Evolutionary conservation across 2,329 filamentous ascomycete species (phyloP), one percentile per base, ranked within the genome.

Genomic region (Epichloe uncinata): DNA sequence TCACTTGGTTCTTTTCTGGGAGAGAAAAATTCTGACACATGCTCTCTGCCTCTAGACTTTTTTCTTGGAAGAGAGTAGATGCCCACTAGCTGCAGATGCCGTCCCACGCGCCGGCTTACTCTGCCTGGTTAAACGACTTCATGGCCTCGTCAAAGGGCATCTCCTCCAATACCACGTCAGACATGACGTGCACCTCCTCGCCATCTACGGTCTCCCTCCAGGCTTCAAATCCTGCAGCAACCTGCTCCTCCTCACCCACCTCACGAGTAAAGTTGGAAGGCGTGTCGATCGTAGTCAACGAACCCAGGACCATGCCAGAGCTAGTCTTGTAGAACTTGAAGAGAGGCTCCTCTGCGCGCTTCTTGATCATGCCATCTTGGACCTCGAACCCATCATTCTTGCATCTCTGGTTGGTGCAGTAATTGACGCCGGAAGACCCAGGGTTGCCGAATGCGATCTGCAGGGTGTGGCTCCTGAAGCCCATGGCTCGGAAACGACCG

Each of bases 381-480:
- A 57, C 51, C 40, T 58, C 26, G 16, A 47, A 54, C 16, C 54
- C 54, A 42, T 58, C 56, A 13, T 58, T 58, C 20, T 52, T 48
- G 45, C 55, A 58, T 3, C 40, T 26, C 11, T 56, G 48, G 33
- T 57, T 56, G 36, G 35, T 47, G 49, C 56, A 58, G 46, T 50
- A 58, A 5, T 49, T 54, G 47, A 54, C 46, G 16, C 45, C 53
- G 26, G 13, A 13, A 34, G 45, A 20, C 1, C 50, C 52, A 2
- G 54, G 55, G 33, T 55, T 56, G n/a, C 54, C 56, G 38, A 58
- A 56, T 36, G 8, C 42, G 22, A 44, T 12, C 15, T 44, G 0
- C 42, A 44, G 15, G 26, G n/a, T 33, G n/a, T 44, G 42, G 15
- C 26, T n/a, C n/a, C n/a, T n/a, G n/a, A n/a, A n/a, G n/a, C n/a